Evolutionary conservation across 140 eudicot species (phyloP).

Genomic region (Cichorium intybus): DNA sequence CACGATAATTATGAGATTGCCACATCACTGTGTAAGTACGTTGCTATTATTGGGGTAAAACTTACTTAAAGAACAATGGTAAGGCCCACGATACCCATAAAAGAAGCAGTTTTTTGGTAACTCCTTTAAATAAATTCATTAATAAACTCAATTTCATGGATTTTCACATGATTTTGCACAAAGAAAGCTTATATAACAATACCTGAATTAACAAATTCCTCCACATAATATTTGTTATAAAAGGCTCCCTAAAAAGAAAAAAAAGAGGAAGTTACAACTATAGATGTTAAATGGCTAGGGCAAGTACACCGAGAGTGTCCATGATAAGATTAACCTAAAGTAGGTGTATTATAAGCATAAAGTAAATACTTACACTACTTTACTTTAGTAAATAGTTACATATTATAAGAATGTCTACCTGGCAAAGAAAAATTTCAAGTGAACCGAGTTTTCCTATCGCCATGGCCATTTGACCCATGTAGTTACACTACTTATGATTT

Average conservation of each 20-base stretch:
- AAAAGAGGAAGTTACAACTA: background rate
- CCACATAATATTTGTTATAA: constrained; percentile 74
- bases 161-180: background rate
- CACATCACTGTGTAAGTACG: background rate
- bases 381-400: too few relatives aligned
- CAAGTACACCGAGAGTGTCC: constrained; percentile 96
- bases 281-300: constrained; percentile 86
- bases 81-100: constrained; percentile 70
- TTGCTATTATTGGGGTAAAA: too few relatives aligned
- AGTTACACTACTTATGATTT: too few relatives aligned
- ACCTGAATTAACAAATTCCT: constrained; percentile 91
- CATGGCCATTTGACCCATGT: too few relatives aligned
- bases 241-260: constrained; percentile 70
- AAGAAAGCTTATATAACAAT: background rate
- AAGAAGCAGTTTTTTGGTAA: constrained; percentile 59
- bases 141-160: background rate
- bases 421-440: too few relatives aligned
- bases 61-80: constrained; percentile 74
- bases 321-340: constrained; percentile 91
- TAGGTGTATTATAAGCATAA: too few relatives aligned
- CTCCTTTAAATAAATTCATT: constrained; percentile 72
- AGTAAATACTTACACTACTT: too few relatives aligned
- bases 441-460: too few relatives aligned
- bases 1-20: background rate
- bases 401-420: too few relatives aligned